Conservation (phyloP, 257 asterid genomes). For the Perilla frutescens region DNA sequence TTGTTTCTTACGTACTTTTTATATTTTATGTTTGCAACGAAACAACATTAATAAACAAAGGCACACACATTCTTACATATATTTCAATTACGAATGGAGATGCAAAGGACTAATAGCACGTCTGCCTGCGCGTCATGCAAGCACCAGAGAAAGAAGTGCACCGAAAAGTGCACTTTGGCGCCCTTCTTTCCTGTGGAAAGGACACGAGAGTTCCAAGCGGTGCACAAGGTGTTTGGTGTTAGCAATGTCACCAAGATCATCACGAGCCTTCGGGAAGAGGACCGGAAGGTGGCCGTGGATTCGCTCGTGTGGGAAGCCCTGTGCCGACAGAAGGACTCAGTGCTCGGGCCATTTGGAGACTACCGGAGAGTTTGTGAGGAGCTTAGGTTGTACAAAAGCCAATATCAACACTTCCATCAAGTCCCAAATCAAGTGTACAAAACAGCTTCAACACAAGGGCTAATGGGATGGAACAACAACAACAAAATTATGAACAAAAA, state of each 20-base stretch:
- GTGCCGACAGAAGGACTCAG: slow-evolving; percentile 66
- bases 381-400: slow-evolving; percentile 56
- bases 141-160: slow-evolving; percentile 91
- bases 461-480: slow-evolving; percentile 54
- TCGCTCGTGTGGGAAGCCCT: slow-evolving; percentile 87
- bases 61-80: background rate
- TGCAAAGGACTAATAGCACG: slow-evolving; percentile 47
- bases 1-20: slow-evolving; percentile 11
- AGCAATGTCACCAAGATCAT: slow-evolving; percentile 71
- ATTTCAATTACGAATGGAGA: slow-evolving; percentile 5
- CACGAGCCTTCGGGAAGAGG: slow-evolving; percentile 53
- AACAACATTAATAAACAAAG: background rate
- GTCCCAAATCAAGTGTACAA: slow-evolving; percentile 45
- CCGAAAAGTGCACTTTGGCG: slow-evolving; percentile 70
- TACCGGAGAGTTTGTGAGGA: slow-evolving; percentile 65
- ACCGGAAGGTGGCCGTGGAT: slow-evolving; percentile 59
- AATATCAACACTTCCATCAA: slow-evolving; percentile 45
- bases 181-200: slow-evolving; percentile 68
- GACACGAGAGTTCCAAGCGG: slow-evolving; percentile 72
- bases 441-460: slow-evolving; percentile 42
- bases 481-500: slow-evolving; percentile 28
- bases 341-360: slow-evolving; percentile 71
- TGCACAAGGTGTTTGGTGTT: slow-evolving; percentile 82
- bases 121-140: slow-evolving; percentile 97
- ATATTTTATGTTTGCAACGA: slow-evolving; percentile 25